Base-by-base conservation (phyloP, 768 basidiomycete genomes). In the Paxillus ammoniavirescens region DNA sequence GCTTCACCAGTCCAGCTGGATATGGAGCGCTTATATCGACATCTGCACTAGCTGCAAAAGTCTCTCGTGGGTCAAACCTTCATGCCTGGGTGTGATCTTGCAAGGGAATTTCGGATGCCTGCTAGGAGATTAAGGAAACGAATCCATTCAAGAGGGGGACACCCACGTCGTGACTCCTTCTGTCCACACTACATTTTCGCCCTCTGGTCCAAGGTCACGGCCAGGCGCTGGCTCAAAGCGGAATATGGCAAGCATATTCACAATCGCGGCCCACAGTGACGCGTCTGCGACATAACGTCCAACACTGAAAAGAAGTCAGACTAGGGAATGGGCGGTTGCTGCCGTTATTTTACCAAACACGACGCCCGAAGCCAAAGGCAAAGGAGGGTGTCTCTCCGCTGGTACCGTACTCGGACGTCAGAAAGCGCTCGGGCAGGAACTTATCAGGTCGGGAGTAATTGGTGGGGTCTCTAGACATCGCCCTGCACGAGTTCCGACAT, bases 261-360 rank as follows among this genome's bases (percentile, higher is more conserved):
- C 62, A 5, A 57, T 23, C 10, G 47, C 42, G 37, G 47, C 51
- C 52, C 68, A 70, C 9, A 75, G 47, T 40, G 69, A 71, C 3
- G 70, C 62, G 6, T 75, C 71, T 0, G 73, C 75, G 36, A 80
- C 61, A 42, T 72, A 48, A 33, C 66, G 60, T 21, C 77, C 77
- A 15, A 75, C 71, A 48, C 73, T 75, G 21, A 30, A 15, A 3
- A 50, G 14, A 2, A 33, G n/a, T 35, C n/a, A 52, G 41, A 15
- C 41, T 31, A 12, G n/a, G 17, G 51, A 13, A 15, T 1, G n/a
- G 8, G 30, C 23, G 30, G 5, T 13, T 2, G 43, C 1, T 8
- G 21, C 26, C 4, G 9, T 9, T 15, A 31, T 21, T 17, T 46
- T 50, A 56, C 59, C 45, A 50, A 30, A 50, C n/a, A 55, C 75